Evolutionary conservation across 352 stramenopile genomes (phyloP).

Genomic region (Phytophthora brassicae): DNA sequence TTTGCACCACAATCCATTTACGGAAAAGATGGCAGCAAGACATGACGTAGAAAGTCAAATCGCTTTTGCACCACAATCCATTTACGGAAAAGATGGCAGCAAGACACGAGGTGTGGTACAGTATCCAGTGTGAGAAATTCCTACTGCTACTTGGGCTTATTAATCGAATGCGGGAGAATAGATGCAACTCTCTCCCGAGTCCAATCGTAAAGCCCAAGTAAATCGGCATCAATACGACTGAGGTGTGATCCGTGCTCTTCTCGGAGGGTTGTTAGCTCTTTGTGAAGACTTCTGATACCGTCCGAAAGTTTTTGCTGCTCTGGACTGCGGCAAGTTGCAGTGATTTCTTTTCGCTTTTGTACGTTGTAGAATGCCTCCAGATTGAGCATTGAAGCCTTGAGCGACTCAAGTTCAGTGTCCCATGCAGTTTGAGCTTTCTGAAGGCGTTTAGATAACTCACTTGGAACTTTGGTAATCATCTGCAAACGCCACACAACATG

Average conservation of each 20-base stretch:
- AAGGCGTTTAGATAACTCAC: constrained; percentile 53
- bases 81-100: neutral
- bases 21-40: no score
- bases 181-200: constrained; percentile 37
- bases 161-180: constrained; percentile 4
- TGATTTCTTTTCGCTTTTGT: constrained; percentile 19
- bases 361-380: constrained; percentile 29
- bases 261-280: constrained; percentile 24
- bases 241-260: constrained; percentile 38
- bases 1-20: no score
- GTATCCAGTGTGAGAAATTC: constrained; percentile 1
- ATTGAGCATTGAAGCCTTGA: constrained; percentile 39
- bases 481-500: constrained; percentile 12
- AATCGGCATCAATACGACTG: constrained; percentile 40
- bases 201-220: constrained; percentile 69
- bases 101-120: neutral
- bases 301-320: constrained; percentile 24
- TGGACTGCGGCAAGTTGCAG: neutral
- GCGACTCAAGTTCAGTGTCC: constrained; percentile 37
- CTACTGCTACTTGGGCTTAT: neutral
- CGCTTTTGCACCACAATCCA: constrained; percentile 11
- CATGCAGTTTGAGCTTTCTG: constrained; percentile 47
- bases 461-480: constrained; percentile 54
- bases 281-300: constrained; percentile 25
- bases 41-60: constrained; percentile 5